Evolutionary conservation across 169 alveolate species (phyloP), one percentile per base, ranked within the genome.

Genomic region (Fabrea salina): DNA sequence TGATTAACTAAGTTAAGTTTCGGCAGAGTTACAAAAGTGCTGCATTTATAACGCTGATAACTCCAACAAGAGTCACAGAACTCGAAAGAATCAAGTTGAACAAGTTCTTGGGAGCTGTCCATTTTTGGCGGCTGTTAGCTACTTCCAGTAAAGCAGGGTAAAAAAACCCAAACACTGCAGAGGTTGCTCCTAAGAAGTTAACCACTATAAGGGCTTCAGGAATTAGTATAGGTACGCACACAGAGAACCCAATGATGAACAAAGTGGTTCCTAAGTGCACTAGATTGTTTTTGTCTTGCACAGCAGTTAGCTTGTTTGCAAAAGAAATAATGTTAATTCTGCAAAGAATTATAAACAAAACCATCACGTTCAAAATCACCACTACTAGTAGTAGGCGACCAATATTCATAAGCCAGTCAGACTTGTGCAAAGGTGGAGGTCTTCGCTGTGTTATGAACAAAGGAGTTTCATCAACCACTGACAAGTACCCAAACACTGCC

Each of bases 401-500:
- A n/a, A 64, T 64, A 25, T 19, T 0, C 35, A 64, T 64, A 22
- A 19, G n/a, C 19, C 35, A 40, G 19, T 19, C 27, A 32, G 27
- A 16, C 19, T 51, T 64, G 19, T 37, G 19, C 25, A 16, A 25
- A n/a, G 16, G 16, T 39, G 75, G 75, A 64, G 75, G 35, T 5
- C 41, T 64, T 33, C 75, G 50, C 30, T 64, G 54, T 5, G 75
- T 64, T 32, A 64, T 64, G 30, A 70, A 70, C 79, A 47, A 47
- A 0, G 79, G 79, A n/a, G 66, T 70, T 25, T 70, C 79, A 32
- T 70, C 79, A 13, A 50, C n/a, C 0, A 47, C n/a, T 4, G 79
- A 70, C 22, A 70, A 50, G 49, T 70, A 70, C 67, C 79, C 79
- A 27, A 70, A n/a, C 13, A 70, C 47, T 25, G 79, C 79, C 0